phyloP scores from a whole-genome alignment of 2,329 filamentous ascomycete species.

The Pseudogymnoascus destructans region DNA sequence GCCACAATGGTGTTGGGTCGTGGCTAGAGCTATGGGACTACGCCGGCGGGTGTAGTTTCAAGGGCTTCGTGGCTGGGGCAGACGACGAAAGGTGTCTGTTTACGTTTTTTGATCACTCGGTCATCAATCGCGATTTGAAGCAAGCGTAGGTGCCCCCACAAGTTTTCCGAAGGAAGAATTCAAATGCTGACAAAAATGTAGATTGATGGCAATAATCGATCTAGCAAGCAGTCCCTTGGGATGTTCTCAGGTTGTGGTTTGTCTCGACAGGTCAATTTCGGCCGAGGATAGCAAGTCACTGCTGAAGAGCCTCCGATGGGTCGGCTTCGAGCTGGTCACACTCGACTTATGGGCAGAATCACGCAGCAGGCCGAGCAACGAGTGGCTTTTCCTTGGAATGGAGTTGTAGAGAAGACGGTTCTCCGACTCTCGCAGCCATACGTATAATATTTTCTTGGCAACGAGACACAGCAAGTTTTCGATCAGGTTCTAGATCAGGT shows the following conservation, averaged over 20 bases:
- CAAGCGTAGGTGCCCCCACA: slow-evolving; percentile 52
- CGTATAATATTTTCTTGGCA: slow-evolving; percentile 3
- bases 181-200: slow-evolving; percentile 30
- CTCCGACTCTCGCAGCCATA: not conserved
- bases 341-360: slow-evolving; percentile 58
- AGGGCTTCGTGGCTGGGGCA: slow-evolving; percentile 67
- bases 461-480: slow-evolving; percentile 3
- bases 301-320: slow-evolving; percentile 80
- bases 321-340: slow-evolving; percentile 74
- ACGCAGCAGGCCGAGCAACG: slow-evolving; percentile 51
- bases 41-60: slow-evolving; percentile 67
- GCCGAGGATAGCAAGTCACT: slow-evolving; percentile 50
- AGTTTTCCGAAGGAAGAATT: not conserved
- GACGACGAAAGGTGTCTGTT: slow-evolving; percentile 64
- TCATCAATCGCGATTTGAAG: slow-evolving; percentile 67
- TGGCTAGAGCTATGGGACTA: slow-evolving; percentile 47
- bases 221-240: slow-evolving; percentile 64
- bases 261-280: slow-evolving; percentile 60
- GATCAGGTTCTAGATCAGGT: slow-evolving; percentile 5
- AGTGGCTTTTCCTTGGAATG: slow-evolving; percentile 82
- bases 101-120: slow-evolving; percentile 69
- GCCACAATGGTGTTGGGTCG: slow-evolving; percentile 20
- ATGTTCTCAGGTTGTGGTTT: slow-evolving; percentile 67
- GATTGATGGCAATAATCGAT: slow-evolving; percentile 82
- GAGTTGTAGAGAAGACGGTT: slow-evolving; percentile 45